Conservation (phyloP, 1,139 yeast species). For the Yamadazyma epiphylla region DNA sequence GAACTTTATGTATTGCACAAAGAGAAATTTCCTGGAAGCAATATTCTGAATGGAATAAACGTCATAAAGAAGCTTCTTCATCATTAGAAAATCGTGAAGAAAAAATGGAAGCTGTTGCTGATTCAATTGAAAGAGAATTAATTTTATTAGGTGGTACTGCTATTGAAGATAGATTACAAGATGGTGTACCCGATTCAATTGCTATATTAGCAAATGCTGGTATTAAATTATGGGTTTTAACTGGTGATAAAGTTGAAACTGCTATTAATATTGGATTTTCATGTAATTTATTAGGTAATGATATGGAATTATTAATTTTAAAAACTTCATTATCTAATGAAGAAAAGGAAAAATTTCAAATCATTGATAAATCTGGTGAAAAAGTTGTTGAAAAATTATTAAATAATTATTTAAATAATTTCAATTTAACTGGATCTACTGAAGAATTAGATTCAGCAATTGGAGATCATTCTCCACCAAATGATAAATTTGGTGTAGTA, state of each 20-base stretch:
- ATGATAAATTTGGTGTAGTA: conserved; percentile 43
- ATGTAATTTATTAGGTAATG: conserved; percentile 81
- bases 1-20: conserved; percentile 47
- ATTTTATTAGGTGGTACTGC: conserved; percentile 92
- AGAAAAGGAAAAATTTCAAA: conserved; percentile 13
- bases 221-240: conserved; percentile 92
- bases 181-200: conserved; percentile 94
- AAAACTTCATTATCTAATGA: conserved; percentile 31
- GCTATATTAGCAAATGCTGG: conserved; percentile 85
- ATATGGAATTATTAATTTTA: conserved; percentile 81
- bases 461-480: conserved; percentile 50
- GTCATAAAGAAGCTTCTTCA: conserved; percentile 40
- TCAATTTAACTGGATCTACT: conserved; percentile 16
- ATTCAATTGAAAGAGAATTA: conserved; percentile 43
- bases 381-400: conserved; percentile 16
- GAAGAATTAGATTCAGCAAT: conserved; percentile 31
- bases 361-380: conserved; percentile 17
- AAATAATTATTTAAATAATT: conserved; percentile 26
- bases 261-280: conserved; percentile 97
- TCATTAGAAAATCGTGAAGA: conserved; percentile 42
- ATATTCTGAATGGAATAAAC: conserved; percentile 40
- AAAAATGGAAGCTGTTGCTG: conserved; percentile 45
- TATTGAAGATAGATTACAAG: conserved; percentile 92
- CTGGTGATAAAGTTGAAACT: conserved; percentile 97
- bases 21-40: conserved; percentile 41